phyloP scores from a whole-genome alignment of 192 early-diverging fungal genomes.

The Backusella circina region DNA sequence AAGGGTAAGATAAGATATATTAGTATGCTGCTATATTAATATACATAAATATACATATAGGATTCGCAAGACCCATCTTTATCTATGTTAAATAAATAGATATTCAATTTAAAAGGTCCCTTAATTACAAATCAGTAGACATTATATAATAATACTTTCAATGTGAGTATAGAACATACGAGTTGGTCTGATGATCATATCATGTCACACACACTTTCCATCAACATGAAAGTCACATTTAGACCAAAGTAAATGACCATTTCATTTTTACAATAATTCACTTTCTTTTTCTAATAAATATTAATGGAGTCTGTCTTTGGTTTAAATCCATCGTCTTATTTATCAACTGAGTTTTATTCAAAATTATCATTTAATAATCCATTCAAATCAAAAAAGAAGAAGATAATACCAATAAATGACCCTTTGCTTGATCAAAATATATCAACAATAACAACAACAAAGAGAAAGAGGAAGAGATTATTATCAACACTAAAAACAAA shows the following conservation, averaged over 20 bases:
- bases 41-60: neutral
- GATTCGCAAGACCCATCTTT: constrained; percentile 17
- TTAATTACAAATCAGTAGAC: too few relatives aligned
- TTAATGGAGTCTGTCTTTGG: neutral
- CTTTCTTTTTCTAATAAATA: neutral
- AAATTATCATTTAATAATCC: neutral
- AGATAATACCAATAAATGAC: neutral
- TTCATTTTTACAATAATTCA: neutral
- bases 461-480: neutral
- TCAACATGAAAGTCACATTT: neutral
- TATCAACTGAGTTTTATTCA: neutral
- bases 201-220: too few relatives aligned
- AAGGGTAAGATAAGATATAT: neutral
- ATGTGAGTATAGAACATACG: too few relatives aligned
- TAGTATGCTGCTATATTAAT: neutral
- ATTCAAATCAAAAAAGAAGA: neutral
- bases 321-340: neutral
- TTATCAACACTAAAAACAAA: neutral
- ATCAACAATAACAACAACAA: neutral
- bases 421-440: neutral
- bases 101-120: too few relatives aligned
- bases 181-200: too few relatives aligned
- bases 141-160: too few relatives aligned
- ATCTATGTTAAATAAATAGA: constrained; percentile 18
- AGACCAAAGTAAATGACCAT: neutral